Conservation (phyloP, 1,284 basidiomycete genomes). For the Ustilago shanxiensis region DNA sequence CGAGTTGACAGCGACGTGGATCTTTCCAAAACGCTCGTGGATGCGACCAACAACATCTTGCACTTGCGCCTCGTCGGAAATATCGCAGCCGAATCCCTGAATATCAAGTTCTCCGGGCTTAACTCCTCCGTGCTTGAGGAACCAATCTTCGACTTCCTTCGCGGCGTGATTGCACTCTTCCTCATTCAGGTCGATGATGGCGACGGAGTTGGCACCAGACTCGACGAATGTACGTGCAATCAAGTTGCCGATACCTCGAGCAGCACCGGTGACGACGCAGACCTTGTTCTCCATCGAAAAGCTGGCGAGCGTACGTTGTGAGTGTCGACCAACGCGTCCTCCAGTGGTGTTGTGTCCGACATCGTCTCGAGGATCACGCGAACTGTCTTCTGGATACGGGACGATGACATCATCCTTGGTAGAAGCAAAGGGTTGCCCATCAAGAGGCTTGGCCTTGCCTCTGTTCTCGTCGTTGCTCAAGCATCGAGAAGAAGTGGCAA, state of each 20-base stretch:
- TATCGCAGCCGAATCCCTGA: constrained; percentile 87
- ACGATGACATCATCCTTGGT: constrained; percentile 45
- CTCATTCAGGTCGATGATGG: constrained; percentile 85
- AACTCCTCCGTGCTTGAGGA: constrained; percentile 76
- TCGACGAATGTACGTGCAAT: constrained; percentile 81
- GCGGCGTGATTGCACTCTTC: constrained; percentile 81
- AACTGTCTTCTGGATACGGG: constrained; percentile 43
- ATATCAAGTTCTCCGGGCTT: constrained; percentile 78
- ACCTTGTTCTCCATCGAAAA: constrained; percentile 75
- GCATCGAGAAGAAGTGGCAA: constrained; percentile 35
- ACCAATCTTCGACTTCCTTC: constrained; percentile 78
- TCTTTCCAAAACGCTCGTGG: constrained; percentile 78
- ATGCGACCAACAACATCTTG: constrained; percentile 45
- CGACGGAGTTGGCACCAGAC: constrained; percentile 86
- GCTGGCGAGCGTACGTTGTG: constrained; percentile 59
- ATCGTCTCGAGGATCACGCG: constrained; percentile 52
- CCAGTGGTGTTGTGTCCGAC: constrained; percentile 62
- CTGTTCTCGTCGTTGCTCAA: constrained; percentile 26
- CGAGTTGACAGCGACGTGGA: constrained; percentile 74
- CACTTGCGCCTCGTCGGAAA: constrained; percentile 78
- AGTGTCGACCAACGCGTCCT: constrained; percentile 54
- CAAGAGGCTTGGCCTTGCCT: constrained; percentile 36
- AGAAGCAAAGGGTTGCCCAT: constrained; percentile 31
- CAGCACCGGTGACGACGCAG: constrained; percentile 93
- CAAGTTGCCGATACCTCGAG: constrained; percentile 76